A percentile compares a stretch with the other conserved stretches of the same genome.
phyloP scores from a whole-genome alignment of 2,329 filamentous ascomycete species.

The Xylariaceae sp. region DNA sequence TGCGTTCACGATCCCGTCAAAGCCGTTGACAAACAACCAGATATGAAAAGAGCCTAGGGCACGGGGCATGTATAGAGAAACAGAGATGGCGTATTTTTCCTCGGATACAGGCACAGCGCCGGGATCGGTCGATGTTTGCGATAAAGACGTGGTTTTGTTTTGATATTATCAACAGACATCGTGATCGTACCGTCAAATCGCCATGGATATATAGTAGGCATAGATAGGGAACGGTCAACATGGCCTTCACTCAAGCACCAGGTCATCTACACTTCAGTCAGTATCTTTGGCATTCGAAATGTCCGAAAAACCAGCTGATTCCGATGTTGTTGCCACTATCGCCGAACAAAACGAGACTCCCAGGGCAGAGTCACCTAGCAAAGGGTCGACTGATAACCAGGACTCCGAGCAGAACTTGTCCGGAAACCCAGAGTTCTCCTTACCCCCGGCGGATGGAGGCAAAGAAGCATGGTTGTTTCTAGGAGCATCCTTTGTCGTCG shows the following conservation, averaged over 20 bases:
- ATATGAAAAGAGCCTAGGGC: not conserved
- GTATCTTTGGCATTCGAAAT: not conserved
- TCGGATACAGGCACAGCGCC: not conserved
- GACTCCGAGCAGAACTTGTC: not conserved
- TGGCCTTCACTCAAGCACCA: not conserved
- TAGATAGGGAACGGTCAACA: not conserved
- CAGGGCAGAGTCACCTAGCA: not conserved
- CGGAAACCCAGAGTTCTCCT: conserved; percentile 23
- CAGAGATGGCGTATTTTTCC: not conserved
- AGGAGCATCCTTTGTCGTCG: conserved; percentile 45
- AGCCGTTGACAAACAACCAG: not conserved
- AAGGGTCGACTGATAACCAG: not conserved
- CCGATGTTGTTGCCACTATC: not conserved
- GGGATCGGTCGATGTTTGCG: not conserved
- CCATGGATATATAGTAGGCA: not conserved
- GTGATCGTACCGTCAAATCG: not conserved
- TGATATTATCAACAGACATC: not conserved
- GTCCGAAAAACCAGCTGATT: conserved; percentile 1
- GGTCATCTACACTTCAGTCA: not conserved
- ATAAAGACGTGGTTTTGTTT: not conserved
- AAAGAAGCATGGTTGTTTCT: conserved; percentile 49
- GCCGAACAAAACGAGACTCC: not conserved
- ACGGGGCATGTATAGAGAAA: not conserved
- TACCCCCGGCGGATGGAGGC: conserved; percentile 45
- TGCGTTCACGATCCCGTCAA: not conserved